Evolutionary conservation across 306 rosid species (phyloP), one percentile per base, ranked within the genome.

Genomic region (Dryas alaskensis): DNA sequence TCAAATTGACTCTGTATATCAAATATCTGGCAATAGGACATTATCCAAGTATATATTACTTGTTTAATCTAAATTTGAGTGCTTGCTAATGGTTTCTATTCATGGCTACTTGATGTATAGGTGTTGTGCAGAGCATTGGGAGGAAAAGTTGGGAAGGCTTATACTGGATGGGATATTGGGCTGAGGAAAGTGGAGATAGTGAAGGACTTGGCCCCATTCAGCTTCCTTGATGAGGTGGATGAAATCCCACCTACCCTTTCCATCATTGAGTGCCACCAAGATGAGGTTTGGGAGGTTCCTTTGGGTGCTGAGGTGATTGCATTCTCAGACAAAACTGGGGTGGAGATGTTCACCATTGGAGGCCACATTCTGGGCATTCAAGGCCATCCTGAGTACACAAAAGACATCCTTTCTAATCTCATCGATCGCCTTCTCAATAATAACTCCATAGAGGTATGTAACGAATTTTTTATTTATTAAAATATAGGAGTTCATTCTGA

Each of bases 61-160:
- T 31, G 2, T 31, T 31, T 31, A 31, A 31, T 31, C 40, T 37
- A 19, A 55, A 19, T 8, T 17, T 57, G 14, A 22, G 69, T 42
- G 9, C 6, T 61, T 39, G 11, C 47, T 62, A 40, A 14, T 16
- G 40, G 14, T 9, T 45, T 65, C 25, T 61, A 40, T 37, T 40
- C 22, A 45, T 62, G 42, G 25, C 25, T 46, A 37, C 42, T 19
- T 47, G 55, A 66, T 40, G n/a, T 55, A 19, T 76, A 87, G 92
- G 86, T 91, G 22, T 43, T 91, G 50, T 85, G 97, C 76, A 85
- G 87, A 74, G 92, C 97, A 65, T 72, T 91, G 69, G 95, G 97
- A 43, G 94, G 97, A 60, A 85, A 76, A 57, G 89, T 85, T 4
- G 89, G 90, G 22, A 89, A 60, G 73, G 77, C 92, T 7, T 60